These are phyloP conservation scores for Papiliotrema flavescens DNA, from an alignment of 1,284 basidiomycete species.

Conservation along the genomic window DNA sequence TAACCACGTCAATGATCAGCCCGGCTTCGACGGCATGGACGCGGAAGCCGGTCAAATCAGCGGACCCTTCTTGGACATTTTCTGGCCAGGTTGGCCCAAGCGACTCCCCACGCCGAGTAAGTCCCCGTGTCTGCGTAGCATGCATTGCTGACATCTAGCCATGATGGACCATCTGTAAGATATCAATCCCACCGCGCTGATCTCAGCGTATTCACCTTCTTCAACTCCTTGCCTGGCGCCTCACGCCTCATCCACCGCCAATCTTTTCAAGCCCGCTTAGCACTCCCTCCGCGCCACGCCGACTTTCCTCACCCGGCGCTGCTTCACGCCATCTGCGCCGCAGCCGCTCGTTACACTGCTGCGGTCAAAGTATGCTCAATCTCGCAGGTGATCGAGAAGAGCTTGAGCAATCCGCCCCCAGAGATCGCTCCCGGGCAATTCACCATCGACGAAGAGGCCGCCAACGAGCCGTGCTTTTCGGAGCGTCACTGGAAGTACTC, in stretches of 20 bases:
- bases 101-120: constrained; percentile 33
- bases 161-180: constrained; percentile 44
- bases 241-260: constrained; percentile 40
- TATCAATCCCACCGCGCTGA: neutral
- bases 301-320: constrained; percentile 48
- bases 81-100: constrained; percentile 45
- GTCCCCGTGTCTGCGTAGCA: constrained; percentile 32
- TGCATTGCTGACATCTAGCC: constrained; percentile 5
- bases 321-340: constrained; percentile 50
- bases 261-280: constrained; percentile 42
- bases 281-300: constrained; percentile 47
- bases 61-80: constrained; percentile 27
- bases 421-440: constrained; percentile 3
- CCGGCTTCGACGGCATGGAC: constrained; percentile 3
- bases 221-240: constrained; percentile 41
- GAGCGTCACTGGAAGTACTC: constrained; percentile 29
- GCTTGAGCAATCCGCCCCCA: neutral
- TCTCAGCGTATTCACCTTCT: constrained; percentile 41
- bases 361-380: constrained; percentile 24
- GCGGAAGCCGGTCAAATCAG: constrained; percentile 22
- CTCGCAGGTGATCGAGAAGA: neutral
- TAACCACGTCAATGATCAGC: neutral
- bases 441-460: constrained; percentile 16
- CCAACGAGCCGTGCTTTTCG: constrained; percentile 21
- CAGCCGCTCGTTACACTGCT: constrained; percentile 41